These are phyloP conservation scores for Fusarium subglutinans DNA, from an alignment of 2,329 filamentous ascomycete genomes.

Conservation along the genomic window DNA sequence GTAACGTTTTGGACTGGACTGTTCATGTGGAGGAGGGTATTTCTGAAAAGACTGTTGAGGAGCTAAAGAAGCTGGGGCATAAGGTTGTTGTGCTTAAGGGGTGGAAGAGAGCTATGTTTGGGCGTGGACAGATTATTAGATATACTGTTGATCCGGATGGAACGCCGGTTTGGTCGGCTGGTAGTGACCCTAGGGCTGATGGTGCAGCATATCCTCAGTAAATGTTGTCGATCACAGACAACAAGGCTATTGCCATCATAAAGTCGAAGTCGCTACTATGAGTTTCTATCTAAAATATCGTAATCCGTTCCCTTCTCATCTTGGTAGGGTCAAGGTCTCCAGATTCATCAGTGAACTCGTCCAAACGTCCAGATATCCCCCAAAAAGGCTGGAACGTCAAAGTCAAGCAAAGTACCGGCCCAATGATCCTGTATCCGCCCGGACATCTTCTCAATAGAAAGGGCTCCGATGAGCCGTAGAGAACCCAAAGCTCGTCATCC, in stretches of 20 bases:
- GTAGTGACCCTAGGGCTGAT: conserved; percentile 89
- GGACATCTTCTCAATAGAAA: not conserved
- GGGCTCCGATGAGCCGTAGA: not conserved
- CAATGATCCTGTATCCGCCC: not conserved
- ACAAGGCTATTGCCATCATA: too few relatives aligned
- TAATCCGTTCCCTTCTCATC: not conserved
- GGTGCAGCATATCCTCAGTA: conserved; percentile 69
- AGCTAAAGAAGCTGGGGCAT: conserved; percentile 77
- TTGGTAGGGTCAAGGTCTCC: not conserved
- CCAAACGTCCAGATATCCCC: not conserved
- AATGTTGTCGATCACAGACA: not conserved
- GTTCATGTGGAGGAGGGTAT: conserved; percentile 90
- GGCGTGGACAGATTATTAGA: conserved; percentile 86
- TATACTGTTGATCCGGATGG: conserved; percentile 78
- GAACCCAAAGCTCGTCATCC: not conserved
- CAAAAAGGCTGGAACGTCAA: not conserved
- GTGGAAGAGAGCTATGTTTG: conserved; percentile 75
- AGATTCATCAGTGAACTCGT: not conserved
- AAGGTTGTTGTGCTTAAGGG: conserved; percentile 74
- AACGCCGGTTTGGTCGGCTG: conserved; percentile 81
- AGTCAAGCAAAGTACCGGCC: not conserved
- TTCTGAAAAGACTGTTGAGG: conserved; percentile 70
- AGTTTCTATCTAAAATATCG: not conserved
- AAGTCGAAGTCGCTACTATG: too few relatives aligned
- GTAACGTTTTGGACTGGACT: conserved; percentile 66